These are phyloP conservation scores for Hypoxylon sp. DNA, from an alignment of 2,329 filamentous ascomycete species.

Conservation along the genomic window DNA sequence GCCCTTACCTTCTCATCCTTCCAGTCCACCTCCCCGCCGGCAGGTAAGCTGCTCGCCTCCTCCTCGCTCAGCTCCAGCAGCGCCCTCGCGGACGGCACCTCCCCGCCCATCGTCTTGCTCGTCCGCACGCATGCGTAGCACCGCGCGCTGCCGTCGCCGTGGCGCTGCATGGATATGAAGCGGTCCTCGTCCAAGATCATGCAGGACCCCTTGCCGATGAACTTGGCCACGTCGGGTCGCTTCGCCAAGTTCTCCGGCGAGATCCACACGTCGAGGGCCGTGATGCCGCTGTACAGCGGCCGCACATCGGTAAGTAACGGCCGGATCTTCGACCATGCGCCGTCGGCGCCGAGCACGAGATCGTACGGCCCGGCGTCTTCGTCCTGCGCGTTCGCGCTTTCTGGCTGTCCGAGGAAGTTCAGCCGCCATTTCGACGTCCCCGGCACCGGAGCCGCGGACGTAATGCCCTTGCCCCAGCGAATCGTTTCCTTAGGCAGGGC, in stretches of 20 bases:
- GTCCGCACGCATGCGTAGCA: conserved; percentile 45
- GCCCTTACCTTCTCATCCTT: conserved; percentile 25
- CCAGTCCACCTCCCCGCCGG: conserved; percentile 43
- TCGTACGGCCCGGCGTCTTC: conserved; percentile 47
- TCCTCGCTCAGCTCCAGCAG: conserved; percentile 33
- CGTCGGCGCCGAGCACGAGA: conserved; percentile 58
- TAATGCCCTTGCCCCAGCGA: conserved; percentile 45
- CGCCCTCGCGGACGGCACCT: conserved; percentile 21
- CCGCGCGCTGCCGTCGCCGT: conserved; percentile 42
- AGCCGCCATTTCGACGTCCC: conserved; percentile 29
- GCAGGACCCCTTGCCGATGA: conserved; percentile 56
- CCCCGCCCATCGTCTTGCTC: neutral
- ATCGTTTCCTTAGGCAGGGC: conserved; percentile 40
- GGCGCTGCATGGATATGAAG: conserved; percentile 45
- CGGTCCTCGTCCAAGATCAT: conserved; percentile 53
- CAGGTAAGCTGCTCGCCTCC: neutral
- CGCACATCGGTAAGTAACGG: conserved; percentile 49
- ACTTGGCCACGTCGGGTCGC: conserved; percentile 54
- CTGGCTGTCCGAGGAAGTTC: conserved; percentile 10
- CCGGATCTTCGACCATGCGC: conserved; percentile 57
- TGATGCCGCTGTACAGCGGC: conserved; percentile 60
- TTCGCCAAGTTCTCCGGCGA: conserved; percentile 48
- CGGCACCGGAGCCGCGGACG: conserved; percentile 25
- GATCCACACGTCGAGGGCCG: conserved; percentile 55
- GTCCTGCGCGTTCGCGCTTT: neutral